Conservation (phyloP, 352 stramenopile species). For the Lagenidium giganteum region DNA sequence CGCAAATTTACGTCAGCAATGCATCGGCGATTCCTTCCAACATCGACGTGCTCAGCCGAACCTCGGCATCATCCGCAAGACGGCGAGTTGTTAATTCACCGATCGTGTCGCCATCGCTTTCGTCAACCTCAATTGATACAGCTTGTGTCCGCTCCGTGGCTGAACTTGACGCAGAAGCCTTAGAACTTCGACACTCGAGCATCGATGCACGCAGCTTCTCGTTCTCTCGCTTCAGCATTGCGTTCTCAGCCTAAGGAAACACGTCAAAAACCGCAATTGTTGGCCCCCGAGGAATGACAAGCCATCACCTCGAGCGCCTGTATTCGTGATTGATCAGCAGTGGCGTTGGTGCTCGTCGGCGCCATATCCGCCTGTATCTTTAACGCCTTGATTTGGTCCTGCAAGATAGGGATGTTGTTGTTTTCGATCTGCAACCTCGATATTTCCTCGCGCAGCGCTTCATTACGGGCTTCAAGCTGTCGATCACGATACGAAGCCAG, state of each 20-base stretch:
- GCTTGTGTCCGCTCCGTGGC: no score
- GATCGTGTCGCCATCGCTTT: no score
- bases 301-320: slow-evolving; percentile 37
- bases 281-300: neutral
- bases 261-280: neutral
- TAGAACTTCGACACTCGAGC: no score
- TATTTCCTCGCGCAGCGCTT: slow-evolving; percentile 56
- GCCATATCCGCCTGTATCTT: slow-evolving; percentile 42
- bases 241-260: slow-evolving; percentile 33
- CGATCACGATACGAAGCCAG: slow-evolving; percentile 49
- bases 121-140: no score
- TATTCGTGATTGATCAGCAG: slow-evolving; percentile 11
- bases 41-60: no score
- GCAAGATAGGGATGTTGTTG: slow-evolving; percentile 83
- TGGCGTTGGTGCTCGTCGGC: slow-evolving; percentile 4
- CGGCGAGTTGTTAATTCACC: no score
- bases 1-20: no score
- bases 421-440: slow-evolving; percentile 68
- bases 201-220: slow-evolving; percentile 10
- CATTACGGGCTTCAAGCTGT: slow-evolving; percentile 39
- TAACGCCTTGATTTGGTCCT: slow-evolving; percentile 57
- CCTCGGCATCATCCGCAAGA: no score
- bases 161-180: no score
- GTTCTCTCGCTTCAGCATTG: slow-evolving; percentile 30
- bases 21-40: no score